Evolutionary conservation across 176 grass and related monocot genomes (phyloP).

Genomic region (Alopecurus myosuroides): DNA sequence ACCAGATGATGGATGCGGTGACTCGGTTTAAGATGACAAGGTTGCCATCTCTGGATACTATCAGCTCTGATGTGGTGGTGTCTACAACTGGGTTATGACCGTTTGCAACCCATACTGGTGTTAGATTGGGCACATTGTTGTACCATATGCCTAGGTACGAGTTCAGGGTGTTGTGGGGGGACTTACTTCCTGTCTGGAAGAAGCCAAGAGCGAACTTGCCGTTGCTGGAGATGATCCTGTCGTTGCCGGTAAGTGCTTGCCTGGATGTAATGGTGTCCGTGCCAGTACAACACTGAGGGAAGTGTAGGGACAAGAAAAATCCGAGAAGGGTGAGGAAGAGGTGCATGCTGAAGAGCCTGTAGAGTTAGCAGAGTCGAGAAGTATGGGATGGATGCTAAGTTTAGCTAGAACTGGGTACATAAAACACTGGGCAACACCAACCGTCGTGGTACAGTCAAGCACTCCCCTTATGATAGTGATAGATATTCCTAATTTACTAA

Average conservation of each 20-base stretch:
- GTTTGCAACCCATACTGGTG: constrained; percentile 47
- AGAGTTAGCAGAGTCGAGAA: neutral
- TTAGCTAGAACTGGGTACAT: neutral
- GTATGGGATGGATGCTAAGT: neutral
- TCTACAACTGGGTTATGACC: constrained; percentile 24
- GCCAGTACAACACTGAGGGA: neutral
- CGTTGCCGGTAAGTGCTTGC: neutral
- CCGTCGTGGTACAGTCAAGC: neutral
- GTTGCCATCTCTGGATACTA: constrained; percentile 31
- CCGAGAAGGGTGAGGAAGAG: neutral
- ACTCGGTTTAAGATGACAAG: constrained; percentile 38
- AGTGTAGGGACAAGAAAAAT: constrained; percentile 5
- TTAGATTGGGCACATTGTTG: constrained; percentile 37
- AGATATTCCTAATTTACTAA: constrained; percentile 3
- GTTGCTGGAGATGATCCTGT: constrained; percentile 33
- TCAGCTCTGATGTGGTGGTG: constrained; percentile 21
- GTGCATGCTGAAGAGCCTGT: neutral
- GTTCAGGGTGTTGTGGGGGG: constrained; percentile 15
- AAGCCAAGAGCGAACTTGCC: constrained; percentile 56
- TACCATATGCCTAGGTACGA: constrained; percentile 52
- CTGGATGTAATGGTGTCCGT: constrained; percentile 21
- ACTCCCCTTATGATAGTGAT: neutral
- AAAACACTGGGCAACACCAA: neutral
- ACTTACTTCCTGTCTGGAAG: constrained; percentile 37
- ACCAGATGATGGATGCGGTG: constrained; percentile 36